A percentile compares a stretch with the other conserved stretches of the same genome.
Evolutionary conservation across 441 rosid genomes (phyloP).

Genomic region (Corymbia citriodora): DNA sequence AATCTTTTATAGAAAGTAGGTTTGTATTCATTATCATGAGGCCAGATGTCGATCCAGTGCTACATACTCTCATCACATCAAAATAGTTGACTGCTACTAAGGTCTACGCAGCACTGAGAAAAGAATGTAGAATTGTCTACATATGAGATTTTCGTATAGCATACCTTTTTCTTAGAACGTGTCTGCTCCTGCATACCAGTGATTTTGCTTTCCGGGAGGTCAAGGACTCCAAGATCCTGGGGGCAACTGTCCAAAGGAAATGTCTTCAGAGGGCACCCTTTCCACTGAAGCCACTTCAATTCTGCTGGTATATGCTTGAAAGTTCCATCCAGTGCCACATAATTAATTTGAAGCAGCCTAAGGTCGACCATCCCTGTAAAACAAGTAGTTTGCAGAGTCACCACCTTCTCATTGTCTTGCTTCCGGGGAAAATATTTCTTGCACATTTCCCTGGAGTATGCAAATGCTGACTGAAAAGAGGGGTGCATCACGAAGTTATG

Average conservation of each 20-base stretch:
- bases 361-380: conserved; percentile 39
- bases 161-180: conserved; percentile 22
- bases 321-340: conserved; percentile 41
- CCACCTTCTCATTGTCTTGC: conserved; percentile 6
- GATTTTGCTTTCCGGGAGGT: conserved; percentile 55
- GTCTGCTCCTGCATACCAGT: conserved; percentile 12
- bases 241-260: conserved; percentile 37
- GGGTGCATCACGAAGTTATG: conserved; percentile 2
- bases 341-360: conserved; percentile 51
- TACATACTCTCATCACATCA: no score
- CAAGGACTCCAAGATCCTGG: conserved; percentile 48
- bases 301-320: conserved; percentile 36
- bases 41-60: no score
- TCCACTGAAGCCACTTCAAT: conserved; percentile 71
- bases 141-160: not conserved
- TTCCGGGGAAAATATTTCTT: not conserved
- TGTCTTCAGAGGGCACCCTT: conserved; percentile 38
- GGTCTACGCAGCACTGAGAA: not conserved
- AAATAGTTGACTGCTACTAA: not conserved
- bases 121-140: not conserved
- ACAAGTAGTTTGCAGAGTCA: conserved; percentile 18
- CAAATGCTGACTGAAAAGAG: conserved; percentile 6
- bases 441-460: conserved; percentile 15
- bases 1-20: no score
- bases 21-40: no score